A percentile compares a stretch with the other conserved stretches of the same genome.
phyloP scores from a whole-genome alignment of 495 filamentous ascomycete species.

The Apodospora peruviana region DNA sequence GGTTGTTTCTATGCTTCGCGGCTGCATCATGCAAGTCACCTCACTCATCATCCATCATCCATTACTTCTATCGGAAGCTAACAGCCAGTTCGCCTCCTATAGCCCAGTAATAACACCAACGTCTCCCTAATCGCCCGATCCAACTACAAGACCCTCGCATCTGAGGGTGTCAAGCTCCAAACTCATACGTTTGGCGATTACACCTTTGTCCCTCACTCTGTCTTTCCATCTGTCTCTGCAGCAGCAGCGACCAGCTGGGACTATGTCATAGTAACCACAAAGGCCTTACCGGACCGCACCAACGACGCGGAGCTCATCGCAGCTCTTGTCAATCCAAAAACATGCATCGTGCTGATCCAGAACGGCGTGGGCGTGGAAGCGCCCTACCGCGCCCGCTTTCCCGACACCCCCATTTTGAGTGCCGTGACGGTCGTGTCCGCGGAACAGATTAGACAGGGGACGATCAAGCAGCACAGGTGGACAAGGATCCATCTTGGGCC shows the following conservation, averaged over 20 bases:
- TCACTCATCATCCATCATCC: neutral
- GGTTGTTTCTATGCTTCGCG: slow-evolving; percentile 56
- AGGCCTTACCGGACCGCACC: slow-evolving; percentile 49
- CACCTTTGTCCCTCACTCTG: slow-evolving; percentile 42
- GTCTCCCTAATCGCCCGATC: slow-evolving; percentile 50
- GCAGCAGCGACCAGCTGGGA: slow-evolving; percentile 41
- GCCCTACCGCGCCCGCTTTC: slow-evolving; percentile 53
- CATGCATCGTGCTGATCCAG: slow-evolving; percentile 58
- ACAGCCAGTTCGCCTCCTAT: too few species aligned
- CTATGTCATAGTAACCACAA: slow-evolving; percentile 56
- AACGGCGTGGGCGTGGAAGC: slow-evolving; percentile 68
- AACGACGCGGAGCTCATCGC: slow-evolving; percentile 44
- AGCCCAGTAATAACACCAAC: slow-evolving; percentile 36
- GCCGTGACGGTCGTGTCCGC: slow-evolving; percentile 55
- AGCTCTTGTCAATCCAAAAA: slow-evolving; percentile 43
- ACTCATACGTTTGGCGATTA: slow-evolving; percentile 51
- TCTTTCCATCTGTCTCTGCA: slow-evolving; percentile 38
- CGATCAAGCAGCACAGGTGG: slow-evolving; percentile 56
- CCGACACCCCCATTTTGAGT: slow-evolving; percentile 49
- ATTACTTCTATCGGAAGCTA: too few species aligned
- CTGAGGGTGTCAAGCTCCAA: slow-evolving; percentile 40
- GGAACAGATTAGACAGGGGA: slow-evolving; percentile 43
- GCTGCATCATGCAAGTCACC: slow-evolving; percentile 41
- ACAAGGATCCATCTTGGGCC: slow-evolving; percentile 54
- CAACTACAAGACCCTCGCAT: slow-evolving; percentile 46